Evolutionary conservation across 1,284 basidiomycete genomes (phyloP).

Genomic region (Hemileia vastatrix): DNA sequence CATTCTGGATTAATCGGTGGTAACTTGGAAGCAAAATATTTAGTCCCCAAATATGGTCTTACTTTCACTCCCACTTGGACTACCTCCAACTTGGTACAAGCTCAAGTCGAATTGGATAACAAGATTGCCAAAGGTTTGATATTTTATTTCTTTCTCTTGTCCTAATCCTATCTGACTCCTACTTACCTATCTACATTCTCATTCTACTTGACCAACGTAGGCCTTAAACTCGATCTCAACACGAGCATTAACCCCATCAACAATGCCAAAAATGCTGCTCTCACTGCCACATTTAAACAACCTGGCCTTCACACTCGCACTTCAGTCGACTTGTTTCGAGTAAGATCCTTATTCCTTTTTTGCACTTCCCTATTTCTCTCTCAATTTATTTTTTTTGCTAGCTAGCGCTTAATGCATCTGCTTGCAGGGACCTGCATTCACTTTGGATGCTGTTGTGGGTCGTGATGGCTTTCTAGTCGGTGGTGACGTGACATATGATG

Average conservation of each 20-base stretch:
- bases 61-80: constrained; percentile 63
- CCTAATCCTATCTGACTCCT: not conserved
- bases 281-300: constrained; percentile 86
- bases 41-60: constrained; percentile 42
- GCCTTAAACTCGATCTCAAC: constrained; percentile 86
- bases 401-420: not conserved
- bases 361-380: constrained; percentile 16
- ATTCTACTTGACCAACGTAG: constrained; percentile 21
- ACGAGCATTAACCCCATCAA: constrained; percentile 75
- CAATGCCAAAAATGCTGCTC: constrained; percentile 65
- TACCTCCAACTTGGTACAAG: constrained; percentile 71
- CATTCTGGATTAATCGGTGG: constrained; percentile 42
- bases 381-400: constrained; percentile 18
- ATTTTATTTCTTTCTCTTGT: not conserved
- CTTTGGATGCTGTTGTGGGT: constrained; percentile 55
- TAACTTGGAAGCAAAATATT: constrained; percentile 44
- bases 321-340: constrained; percentile 89
- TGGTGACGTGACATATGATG: constrained; percentile 93
- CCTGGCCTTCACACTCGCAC: constrained; percentile 89
- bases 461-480: constrained; percentile 96
- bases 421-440: constrained; percentile 12
- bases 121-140: constrained; percentile 72
- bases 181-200: not conserved
- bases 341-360: constrained; percentile 43
- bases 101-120: constrained; percentile 92